Evolutionary conservation across 257 asterid species (phyloP).

Genomic region (Solanum chaucha): DNA sequence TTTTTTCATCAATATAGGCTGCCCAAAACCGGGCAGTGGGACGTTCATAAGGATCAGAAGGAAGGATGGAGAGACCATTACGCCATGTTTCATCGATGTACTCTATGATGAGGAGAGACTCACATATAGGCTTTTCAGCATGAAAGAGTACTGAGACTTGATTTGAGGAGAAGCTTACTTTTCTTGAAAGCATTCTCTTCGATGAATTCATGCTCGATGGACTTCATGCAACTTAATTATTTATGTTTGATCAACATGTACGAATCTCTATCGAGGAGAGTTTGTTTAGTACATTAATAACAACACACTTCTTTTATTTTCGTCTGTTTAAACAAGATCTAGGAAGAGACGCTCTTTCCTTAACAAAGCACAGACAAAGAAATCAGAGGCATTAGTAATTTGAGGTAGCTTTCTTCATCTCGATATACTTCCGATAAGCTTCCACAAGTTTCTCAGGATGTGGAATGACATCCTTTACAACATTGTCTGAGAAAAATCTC

Average conservation of each 20-base stretch:
- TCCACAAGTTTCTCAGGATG: not conserved
- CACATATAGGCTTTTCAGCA: slow-evolving; percentile 24
- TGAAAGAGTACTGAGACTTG: slow-evolving; percentile 44
- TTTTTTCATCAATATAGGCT: no score
- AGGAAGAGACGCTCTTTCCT: not conserved
- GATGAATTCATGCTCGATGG: slow-evolving; percentile 30
- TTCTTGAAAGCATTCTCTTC: slow-evolving; percentile 10
- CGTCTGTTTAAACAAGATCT: not conserved
- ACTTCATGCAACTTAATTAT: slow-evolving; percentile 7
- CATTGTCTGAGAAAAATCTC: not conserved
- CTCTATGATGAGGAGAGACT: slow-evolving; percentile 37
- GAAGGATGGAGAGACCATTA: slow-evolving; percentile 23
- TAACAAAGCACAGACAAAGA: not conserved
- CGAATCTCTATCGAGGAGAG: not conserved
- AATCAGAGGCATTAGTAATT: not conserved
- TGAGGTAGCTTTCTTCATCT: not conserved
- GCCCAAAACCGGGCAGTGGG: no score
- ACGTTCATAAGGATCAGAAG: not conserved
- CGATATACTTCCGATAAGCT: not conserved
- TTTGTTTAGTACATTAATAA: not conserved
- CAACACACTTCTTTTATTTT: not conserved
- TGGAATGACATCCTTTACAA: slow-evolving; percentile 1
- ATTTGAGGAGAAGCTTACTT: slow-evolving; percentile 28
- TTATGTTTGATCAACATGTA: not conserved
- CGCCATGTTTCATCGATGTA: slow-evolving; percentile 35